These are phyloP conservation scores for Fusarium xylarioides DNA, from an alignment of 2,329 filamentous ascomycete genomes.

Conservation along the genomic window DNA sequence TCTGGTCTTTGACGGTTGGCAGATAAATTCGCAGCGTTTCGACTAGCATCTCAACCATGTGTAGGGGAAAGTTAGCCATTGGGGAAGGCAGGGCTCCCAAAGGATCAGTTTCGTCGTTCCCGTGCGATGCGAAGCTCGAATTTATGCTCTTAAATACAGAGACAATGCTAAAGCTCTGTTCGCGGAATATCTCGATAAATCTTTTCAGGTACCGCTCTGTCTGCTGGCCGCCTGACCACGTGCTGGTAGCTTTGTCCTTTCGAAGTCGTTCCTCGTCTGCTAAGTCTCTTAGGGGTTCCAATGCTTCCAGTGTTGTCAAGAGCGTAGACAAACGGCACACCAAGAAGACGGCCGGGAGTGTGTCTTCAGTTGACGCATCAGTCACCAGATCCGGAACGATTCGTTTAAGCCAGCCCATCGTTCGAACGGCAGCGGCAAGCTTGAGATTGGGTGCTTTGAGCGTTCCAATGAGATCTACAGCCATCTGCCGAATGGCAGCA, in stretches of 20 bases:
- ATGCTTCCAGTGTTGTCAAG: conserved; percentile 78
- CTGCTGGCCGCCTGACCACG: conserved; percentile 81
- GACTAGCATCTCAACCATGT: conserved; percentile 82
- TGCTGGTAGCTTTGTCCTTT: conserved; percentile 53
- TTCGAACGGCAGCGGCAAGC: conserved; percentile 88
- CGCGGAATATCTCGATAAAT: conserved; percentile 96
- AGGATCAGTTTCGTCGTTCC: conserved; percentile 40
- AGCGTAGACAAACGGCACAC: conserved; percentile 86
- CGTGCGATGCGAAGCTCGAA: conserved; percentile 49
- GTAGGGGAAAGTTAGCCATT: conserved; percentile 83
- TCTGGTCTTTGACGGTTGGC: conserved; percentile 81
- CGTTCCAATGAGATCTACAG: conserved; percentile 80
- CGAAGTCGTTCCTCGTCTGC: conserved; percentile 82
- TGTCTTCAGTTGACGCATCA: conserved; percentile 62
- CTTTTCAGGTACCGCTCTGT: conserved; percentile 94
- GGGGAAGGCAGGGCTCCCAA: conserved; percentile 76
- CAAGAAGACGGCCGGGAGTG: conserved; percentile 84
- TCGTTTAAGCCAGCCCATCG: conserved; percentile 88
- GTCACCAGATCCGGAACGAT: conserved; percentile 78
- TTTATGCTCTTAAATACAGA: conserved; percentile 91
- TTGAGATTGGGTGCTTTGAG: conserved; percentile 83
- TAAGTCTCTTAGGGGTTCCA: conserved; percentile 86
- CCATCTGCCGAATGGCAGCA: conserved; percentile 87
- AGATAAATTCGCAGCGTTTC: conserved; percentile 80
- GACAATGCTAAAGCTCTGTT: conserved; percentile 95